Evolutionary conservation across 768 basidiomycete species (phyloP), one percentile per base, ranked within the genome.

Genomic region (Suillus subaureus): DNA sequence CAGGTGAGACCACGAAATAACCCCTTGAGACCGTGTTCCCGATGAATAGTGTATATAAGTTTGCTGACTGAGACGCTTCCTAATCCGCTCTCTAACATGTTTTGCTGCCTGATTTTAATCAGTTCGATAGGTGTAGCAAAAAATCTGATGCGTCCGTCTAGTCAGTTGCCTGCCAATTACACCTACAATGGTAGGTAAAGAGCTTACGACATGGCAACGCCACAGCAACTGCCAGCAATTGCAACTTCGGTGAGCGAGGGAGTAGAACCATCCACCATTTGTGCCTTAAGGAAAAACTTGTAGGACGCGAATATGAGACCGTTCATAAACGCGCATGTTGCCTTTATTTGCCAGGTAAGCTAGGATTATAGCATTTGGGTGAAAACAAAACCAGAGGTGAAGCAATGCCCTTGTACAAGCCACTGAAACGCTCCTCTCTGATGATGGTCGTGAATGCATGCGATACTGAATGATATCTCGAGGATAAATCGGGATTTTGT

Each of bases 251-350:
- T 74, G 26, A 97, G 80, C 0, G 87, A 87, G 0, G 95, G 93
- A 37, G 82, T 80, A 1, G 76, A 73, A 3, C 80, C 72, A 57
- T 76, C 71, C 1, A 84, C 79, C 6, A 88, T 78, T 72, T 95
- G 92, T 0, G 86, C 66, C 57, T 87, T 85, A 81, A 94, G 86
- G 61, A 96, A 83, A 72, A 91, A 87, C 26, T 89, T 87, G 79
- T 97, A 97, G 0, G 89, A 88, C 0, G 93, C 85, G 75, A 97
- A 97, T 4, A 96, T 87, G 18, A 94, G 80, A 15, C 95, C 94
- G 71, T 96, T 97, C 81, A 94, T 84, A 2, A 91, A 78, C 0
- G 92, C 91, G 28, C 85, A 84, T 3, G 88, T 86, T 2, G 86
- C 83, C 92, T 93, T 67, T 31, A 9, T 56, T 21, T 26, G 4